Conservation (phyloP, 495 filamentous ascomycete species). For the Usnea hakonensis region DNA sequence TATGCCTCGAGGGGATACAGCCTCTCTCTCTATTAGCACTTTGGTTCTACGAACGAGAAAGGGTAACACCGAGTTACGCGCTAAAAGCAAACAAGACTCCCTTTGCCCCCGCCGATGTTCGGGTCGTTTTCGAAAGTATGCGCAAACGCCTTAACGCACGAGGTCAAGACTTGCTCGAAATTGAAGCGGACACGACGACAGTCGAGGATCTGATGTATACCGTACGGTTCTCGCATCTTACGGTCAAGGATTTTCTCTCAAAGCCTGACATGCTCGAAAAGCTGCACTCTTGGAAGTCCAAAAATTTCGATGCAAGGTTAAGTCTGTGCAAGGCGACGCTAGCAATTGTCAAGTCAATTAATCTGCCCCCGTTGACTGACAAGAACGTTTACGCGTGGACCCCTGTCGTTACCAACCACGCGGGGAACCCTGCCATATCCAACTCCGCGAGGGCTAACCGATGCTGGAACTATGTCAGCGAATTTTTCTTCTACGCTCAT, state of each 20-base stretch:
- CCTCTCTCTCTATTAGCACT: conserved; percentile 4
- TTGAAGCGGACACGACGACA: background rate
- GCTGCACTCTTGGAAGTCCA: background rate
- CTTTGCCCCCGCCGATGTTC: background rate
- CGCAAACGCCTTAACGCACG: conserved; percentile 7
- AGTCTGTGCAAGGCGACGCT: conserved; percentile 2
- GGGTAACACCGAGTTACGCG: background rate
- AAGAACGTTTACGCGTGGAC: background rate
- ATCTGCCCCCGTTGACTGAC: background rate
- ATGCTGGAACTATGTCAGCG: background rate
- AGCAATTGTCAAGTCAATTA: background rate
- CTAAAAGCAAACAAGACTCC: background rate
- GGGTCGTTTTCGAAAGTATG: background rate
- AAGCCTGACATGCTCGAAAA: background rate
- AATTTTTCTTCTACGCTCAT: background rate
- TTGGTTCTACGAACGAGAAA: conserved; percentile 6
- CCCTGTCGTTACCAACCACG: too few relatives aligned
- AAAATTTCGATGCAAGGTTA: background rate
- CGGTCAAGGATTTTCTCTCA: conserved; percentile 4
- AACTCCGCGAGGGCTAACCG: too few relatives aligned
- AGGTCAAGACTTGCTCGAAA: conserved; percentile 7
- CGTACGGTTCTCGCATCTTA: background rate
- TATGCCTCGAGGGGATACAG: background rate
- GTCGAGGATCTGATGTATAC: background rate
- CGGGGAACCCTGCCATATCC: background rate